phyloP scores from a whole-genome alignment of 345 rosid species.

The Syzygium aromaticum region DNA sequence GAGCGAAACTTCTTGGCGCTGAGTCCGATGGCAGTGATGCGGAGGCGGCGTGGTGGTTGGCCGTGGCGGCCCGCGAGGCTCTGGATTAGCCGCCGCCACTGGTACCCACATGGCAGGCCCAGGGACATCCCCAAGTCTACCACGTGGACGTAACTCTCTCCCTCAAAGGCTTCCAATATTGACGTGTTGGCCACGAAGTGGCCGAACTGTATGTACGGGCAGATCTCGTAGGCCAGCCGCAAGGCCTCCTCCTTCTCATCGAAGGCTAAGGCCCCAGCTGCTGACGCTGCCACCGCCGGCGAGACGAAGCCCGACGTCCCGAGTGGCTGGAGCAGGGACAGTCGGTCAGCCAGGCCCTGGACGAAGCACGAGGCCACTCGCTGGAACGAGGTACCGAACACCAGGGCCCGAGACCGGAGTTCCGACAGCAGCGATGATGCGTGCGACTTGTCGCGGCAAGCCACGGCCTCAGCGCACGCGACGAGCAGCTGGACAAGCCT shows the following conservation, averaged over 20 bases:
- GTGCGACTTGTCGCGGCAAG: conserved; percentile 51
- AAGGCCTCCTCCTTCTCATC: conserved; percentile 50
- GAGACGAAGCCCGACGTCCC: conserved; percentile 18
- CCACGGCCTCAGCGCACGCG: conserved; percentile 63
- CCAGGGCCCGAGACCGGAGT: conserved; percentile 36
- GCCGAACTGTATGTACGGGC: conserved; percentile 51
- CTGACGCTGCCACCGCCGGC: conserved; percentile 8
- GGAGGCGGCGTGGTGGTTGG: conserved; percentile 24
- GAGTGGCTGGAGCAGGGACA: conserved; percentile 34
- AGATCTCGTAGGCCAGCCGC: conserved; percentile 44
- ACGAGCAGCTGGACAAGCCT: conserved; percentile 46
- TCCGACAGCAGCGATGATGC: conserved; percentile 44
- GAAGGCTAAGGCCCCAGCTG: conserved; percentile 23
- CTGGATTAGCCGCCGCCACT: conserved; percentile 45
- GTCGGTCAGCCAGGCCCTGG: conserved; percentile 47
- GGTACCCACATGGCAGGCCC: conserved; percentile 45
- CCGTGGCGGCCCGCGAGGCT: conserved; percentile 37
- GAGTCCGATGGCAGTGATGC: conserved; percentile 45
- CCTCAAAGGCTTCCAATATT: conserved; percentile 80
- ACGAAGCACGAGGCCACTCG: conserved; percentile 66
- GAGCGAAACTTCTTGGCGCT: conserved; percentile 14
- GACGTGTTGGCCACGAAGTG: conserved; percentile 47
- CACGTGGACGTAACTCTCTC: conserved; percentile 58
- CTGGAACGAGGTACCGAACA: conserved; percentile 55
- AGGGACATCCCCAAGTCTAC: conserved; percentile 66